Evolutionary conservation across 192 early-diverging fungal genomes (phyloP), one percentile per base, ranked within the genome.

Genomic region (Chytriomyces sp.): DNA sequence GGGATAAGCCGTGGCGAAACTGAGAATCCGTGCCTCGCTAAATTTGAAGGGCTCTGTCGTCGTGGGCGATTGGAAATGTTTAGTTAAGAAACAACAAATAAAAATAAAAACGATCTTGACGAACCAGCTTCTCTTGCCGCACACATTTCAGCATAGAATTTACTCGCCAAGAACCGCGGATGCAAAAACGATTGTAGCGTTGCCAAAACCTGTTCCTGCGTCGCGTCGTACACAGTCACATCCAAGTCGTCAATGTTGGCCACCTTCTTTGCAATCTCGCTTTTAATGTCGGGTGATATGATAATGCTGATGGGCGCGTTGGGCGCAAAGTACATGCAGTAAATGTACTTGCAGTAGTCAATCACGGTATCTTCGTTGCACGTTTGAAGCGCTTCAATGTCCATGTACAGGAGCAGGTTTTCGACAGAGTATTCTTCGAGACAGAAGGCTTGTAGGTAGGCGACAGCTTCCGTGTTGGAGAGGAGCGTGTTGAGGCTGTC

Each of bases 361-460:
- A 71, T 71, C 24, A 50, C 57, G 11, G 48, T 28, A 26, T 71
- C 69, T 43, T 59, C 66, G 43, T 63, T 68, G 50, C 64, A 73
- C 6, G 82, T 76, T 44, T 90, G 83, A 77, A 94, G 93, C 1
- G 93, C 80, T 79, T 96, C 95, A 8, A 94, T 91, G 64, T 95
- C 94, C 61, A 96, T 70, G 80, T 92, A 94, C 82, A 96, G 95
- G 62, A 95, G 79, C 18, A 94, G 74, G 45, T 92, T 89, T 79
- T 96, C 94, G 57, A 95, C 86, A 2, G 91, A 88, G 80, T 91
- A 92, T 80, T 96, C 93, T 53, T 85, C 84, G 63, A 90, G 69
- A 74, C 89, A 87, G 67, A 92, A 92, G 71, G 89, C 85, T 49
- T 68, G 78, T 64, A 85, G 84, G 69, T 69, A 84, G 50, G 67